Conservation (phyloP, 768 basidiomycete species). For the Phylloporus scabripes region DNA sequence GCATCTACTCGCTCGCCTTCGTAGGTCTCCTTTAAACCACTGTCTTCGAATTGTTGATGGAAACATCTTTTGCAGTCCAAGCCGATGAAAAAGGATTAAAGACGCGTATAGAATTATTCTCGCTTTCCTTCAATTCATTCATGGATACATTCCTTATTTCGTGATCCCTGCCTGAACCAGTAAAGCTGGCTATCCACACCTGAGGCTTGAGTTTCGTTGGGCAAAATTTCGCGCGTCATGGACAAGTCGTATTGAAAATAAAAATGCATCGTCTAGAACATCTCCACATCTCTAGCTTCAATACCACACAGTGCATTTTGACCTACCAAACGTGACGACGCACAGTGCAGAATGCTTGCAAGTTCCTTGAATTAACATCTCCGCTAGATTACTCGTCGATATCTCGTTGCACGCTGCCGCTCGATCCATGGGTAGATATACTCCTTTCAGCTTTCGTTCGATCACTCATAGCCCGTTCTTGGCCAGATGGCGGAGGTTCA, state of each 20-base stretch:
- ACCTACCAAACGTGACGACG: slow-evolving; percentile 39
- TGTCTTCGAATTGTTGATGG: background rate
- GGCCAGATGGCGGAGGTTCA: slow-evolving; percentile 62
- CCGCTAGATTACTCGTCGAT: slow-evolving; percentile 83
- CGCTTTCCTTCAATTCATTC: slow-evolving; percentile 9
- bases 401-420: slow-evolving; percentile 35
- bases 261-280: slow-evolving; percentile 1
- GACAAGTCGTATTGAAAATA: background rate
- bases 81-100: slow-evolving; percentile 24
- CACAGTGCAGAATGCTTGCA: slow-evolving; percentile 36
- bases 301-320: slow-evolving; percentile 88
- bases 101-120: slow-evolving; percentile 15
- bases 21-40: slow-evolving; percentile 27
- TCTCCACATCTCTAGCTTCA: slow-evolving; percentile 23
- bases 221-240: background rate
- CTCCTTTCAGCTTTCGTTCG: slow-evolving; percentile 74
- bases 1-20: slow-evolving; percentile 42
- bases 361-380: slow-evolving; percentile 83
- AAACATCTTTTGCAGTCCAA: slow-evolving; percentile 21
- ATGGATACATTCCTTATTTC: slow-evolving; percentile 6
- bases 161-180: background rate
- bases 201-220: background rate
- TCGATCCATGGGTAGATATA: slow-evolving; percentile 45
- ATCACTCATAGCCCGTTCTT: slow-evolving; percentile 76
- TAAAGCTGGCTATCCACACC: background rate